phyloP scores from a whole-genome alignment of 2,329 filamentous ascomycete genomes.

The Didymella lethalis region DNA sequence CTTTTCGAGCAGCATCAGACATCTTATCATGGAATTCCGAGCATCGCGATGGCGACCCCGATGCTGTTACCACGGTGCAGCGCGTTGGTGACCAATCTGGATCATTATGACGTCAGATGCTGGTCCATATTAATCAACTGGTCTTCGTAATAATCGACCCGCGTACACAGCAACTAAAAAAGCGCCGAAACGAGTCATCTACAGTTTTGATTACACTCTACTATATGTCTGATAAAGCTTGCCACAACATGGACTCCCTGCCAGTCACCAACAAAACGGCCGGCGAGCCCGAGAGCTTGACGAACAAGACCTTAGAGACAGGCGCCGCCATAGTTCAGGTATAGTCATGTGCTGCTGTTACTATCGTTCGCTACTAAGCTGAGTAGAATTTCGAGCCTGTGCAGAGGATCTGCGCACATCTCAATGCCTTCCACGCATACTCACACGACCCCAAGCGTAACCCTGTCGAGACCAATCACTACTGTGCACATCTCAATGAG shows the following conservation, averaged over 20 bases:
- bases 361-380: background rate
- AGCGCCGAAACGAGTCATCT: background rate
- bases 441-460: slow-evolving; percentile 71
- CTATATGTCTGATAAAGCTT: slow-evolving; percentile 11
- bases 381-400: slow-evolving; percentile 71
- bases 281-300: slow-evolving; percentile 61
- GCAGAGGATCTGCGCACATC: slow-evolving; percentile 78
- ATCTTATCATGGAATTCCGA: no score
- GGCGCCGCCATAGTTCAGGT: slow-evolving; percentile 68
- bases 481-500: slow-evolving; percentile 79
- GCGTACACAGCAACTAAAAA: slow-evolving; percentile 1
- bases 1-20: no score
- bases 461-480: slow-evolving; percentile 81
- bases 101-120: slow-evolving; percentile 26
- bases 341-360: slow-evolving; percentile 1
- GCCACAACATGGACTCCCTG: slow-evolving; percentile 45
- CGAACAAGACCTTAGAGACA: slow-evolving; percentile 67
- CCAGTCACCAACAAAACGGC: slow-evolving; percentile 54
- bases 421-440: slow-evolving; percentile 89
- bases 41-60: no score
- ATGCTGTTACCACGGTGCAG: background rate
- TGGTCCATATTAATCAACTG: slow-evolving; percentile 4
- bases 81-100: slow-evolving; percentile 2
- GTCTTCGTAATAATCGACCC: slow-evolving; percentile 1
- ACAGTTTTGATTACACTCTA: background rate